Percentiles rank a stretch among this genome's conserved stretches.
Evolutionary conservation across 345 rosid genomes (phyloP).

Genomic region (Salix purpurea): DNA sequence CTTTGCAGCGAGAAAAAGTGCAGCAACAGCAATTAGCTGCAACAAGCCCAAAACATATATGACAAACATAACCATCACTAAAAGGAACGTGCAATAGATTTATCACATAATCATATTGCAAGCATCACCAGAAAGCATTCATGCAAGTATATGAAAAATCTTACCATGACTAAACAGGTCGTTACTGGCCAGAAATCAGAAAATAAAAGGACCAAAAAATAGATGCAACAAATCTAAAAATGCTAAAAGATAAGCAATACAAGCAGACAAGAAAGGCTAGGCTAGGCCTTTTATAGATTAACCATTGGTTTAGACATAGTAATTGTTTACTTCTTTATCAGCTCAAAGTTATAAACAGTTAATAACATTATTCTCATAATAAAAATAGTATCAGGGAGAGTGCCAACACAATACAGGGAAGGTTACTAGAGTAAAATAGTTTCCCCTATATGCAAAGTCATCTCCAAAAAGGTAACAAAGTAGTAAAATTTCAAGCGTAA

Average conservation of each 20-base stretch:
- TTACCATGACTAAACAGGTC: background rate
- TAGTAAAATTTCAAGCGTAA: background rate
- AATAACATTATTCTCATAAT: background rate
- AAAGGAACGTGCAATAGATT: background rate
- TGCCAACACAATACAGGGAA: background rate
- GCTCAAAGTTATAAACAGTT: background rate
- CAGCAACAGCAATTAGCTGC: slow-evolving; percentile 75
- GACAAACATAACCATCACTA: background rate
- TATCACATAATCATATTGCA: background rate
- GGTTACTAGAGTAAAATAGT: background rate
- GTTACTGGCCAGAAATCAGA: background rate
- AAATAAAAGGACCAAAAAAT: background rate
- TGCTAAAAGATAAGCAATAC: background rate
- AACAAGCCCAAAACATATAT: slow-evolving; percentile 14
- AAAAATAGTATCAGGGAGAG: background rate
- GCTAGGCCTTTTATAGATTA: too few species aligned
- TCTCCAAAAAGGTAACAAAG: background rate
- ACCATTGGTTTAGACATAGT: background rate
- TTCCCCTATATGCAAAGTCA: background rate
- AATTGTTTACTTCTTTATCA: background rate
- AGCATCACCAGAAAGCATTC: background rate
- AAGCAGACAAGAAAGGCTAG: background rate
- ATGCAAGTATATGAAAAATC: background rate
- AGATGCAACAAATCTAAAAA: background rate
- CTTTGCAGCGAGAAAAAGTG: slow-evolving; percentile 73